Evolutionary conservation across 2,329 filamentous ascomycete genomes (phyloP), one percentile per base, ranked within the genome.

Genomic region (Colletotrichum cordylinicola): DNA sequence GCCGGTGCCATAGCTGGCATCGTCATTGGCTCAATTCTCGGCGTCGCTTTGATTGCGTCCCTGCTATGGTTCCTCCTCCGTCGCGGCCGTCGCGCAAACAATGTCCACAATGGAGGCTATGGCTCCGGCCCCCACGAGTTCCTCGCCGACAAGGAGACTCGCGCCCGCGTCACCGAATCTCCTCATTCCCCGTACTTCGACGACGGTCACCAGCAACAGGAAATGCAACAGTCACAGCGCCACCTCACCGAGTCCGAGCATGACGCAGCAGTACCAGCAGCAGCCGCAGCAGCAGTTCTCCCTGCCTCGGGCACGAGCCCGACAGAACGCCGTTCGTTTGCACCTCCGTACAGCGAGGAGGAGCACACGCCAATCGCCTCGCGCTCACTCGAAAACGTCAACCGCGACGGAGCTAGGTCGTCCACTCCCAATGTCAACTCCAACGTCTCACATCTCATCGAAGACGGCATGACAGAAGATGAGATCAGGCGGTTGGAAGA

Each of bases 381-480:
- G 12, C 48, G 68, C 15, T 72, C 75, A 5, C 21, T 60, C n/a
- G 74, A 74, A 18, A 58, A 74, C 60, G 29, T 69, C 35, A 66
- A 27, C 48, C 62, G 48, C 6, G 66, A 52, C 21, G 73, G 73
- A 21, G 56, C 66, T 4, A 56, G 74, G 16, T 77, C 76, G 15
- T 66, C 74, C 16, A 75, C 72, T 31, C 64, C 55, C 24, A 74
- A 71, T 65, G 81, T 84, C 61, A 79, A 83, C 9, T 79, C 82
- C 24, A 83, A 83, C 33, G 88, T 90, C 61, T 87, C 87, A 21
- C 89, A 91, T 76, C 82, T 92, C 39, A 88, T 91, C 6, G 90
- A 92, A 79, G 90, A 91, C n/a, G 88, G 89, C 66, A 92, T 92
- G 90, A 91, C 90, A 64, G 84, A 85, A 10, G 90, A 89, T 0